Conservation (phyloP, 2,329 filamentous ascomycete species). For the Colletotrichum chrysophilum region DNA sequence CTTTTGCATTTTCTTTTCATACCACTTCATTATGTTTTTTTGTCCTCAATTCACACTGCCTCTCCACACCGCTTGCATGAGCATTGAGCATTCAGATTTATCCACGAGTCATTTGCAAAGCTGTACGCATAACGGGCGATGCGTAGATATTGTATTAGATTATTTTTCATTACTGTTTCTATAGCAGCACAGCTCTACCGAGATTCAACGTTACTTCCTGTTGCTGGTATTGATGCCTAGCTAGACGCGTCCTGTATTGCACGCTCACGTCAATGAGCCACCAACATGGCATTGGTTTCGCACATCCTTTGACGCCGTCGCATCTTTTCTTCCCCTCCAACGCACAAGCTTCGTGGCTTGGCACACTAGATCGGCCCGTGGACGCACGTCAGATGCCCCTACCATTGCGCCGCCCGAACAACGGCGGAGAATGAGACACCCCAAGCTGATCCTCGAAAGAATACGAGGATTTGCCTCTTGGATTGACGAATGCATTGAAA, state of each 20-base stretch:
- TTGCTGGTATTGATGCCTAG: not conserved
- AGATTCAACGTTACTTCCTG: not conserved
- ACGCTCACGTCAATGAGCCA: not conserved
- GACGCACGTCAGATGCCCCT: not conserved
- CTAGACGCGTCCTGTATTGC: not conserved
- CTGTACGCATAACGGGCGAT: not conserved
- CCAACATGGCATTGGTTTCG: not conserved
- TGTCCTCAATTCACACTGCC: not conserved
- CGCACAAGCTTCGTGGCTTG: not conserved
- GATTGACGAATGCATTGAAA: not conserved
- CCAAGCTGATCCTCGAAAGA: not conserved
- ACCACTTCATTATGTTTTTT: no score
- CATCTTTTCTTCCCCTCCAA: not conserved
- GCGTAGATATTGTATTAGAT: not conserved
- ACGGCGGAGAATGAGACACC: not conserved
- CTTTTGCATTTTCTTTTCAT: not conserved
- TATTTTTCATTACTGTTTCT: not conserved
- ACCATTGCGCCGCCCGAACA: not conserved
- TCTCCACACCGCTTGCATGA: not conserved
- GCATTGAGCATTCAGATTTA: not conserved
- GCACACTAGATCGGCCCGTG: not conserved
- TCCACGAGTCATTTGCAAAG: not conserved
- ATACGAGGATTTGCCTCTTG: not conserved
- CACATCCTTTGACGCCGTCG: not conserved
- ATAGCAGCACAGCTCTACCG: not conserved